Evolutionary conservation across 139 green algal species (phyloP).

Genomic region (Desmodesmus armatus): DNA sequence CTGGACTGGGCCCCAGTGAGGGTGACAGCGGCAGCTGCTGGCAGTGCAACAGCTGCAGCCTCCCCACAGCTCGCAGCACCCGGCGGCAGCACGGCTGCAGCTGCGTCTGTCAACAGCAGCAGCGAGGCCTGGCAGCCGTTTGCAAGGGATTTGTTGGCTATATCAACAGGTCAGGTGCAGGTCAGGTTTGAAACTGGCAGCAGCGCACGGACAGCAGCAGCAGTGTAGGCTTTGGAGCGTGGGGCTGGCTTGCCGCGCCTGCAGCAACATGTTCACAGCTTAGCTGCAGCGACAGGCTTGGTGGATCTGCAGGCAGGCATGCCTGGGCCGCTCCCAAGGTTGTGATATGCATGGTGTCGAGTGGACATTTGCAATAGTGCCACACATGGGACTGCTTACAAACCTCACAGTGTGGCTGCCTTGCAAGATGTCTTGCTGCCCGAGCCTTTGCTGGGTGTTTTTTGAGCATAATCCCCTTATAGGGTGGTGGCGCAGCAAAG

Average conservation of each 20-base stretch:
- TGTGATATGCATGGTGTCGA: too few relatives aligned
- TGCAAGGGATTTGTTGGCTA: constrained; percentile 6
- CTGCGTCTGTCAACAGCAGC: background rate
- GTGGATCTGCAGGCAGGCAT: too few relatives aligned
- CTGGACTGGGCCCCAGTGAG: constrained; percentile 2
- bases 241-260: background rate
- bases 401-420: too few relatives aligned
- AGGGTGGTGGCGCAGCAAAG: too few relatives aligned
- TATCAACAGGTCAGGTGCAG: constrained; percentile 5
- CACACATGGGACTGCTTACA: too few relatives aligned
- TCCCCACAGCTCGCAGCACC: background rate
- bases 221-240: background rate
- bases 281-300: too few relatives aligned
- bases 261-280: background rate
- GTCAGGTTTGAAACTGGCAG: constrained; percentile 1
- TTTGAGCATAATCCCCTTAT: too few relatives aligned
- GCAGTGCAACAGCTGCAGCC: background rate
- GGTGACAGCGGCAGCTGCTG: background rate
- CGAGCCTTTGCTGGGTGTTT: too few relatives aligned
- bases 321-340: too few relatives aligned
- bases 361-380: too few relatives aligned
- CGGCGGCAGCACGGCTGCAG: background rate
- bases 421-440: too few relatives aligned
- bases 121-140: background rate
- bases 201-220: background rate